A percentile compares a stretch with the other conserved stretches of the same genome.
phyloP scores from a whole-genome alignment of 176 grass and related monocot genomes.

The Microstegium vimineum region DNA sequence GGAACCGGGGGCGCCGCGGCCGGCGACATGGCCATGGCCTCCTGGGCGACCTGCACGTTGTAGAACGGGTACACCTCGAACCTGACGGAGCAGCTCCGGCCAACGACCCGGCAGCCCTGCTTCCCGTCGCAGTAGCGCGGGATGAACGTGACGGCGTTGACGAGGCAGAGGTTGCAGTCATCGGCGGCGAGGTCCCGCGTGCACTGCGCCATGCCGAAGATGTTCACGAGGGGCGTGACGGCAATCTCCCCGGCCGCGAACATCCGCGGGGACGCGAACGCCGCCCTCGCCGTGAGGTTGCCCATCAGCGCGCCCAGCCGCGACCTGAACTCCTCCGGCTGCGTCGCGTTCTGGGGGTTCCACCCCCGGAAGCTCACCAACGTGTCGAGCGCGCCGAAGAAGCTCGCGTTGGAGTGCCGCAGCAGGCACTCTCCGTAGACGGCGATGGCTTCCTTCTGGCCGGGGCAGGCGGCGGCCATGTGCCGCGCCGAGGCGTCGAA shows the following conservation, averaged over 20 bases:
- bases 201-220: slow-evolving; percentile 56
- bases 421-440: slow-evolving; percentile 32
- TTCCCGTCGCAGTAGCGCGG: background rate
- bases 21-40: slow-evolving; percentile 27
- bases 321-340: background rate
- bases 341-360: background rate
- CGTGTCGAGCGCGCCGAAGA: slow-evolving; percentile 19
- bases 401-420: slow-evolving; percentile 35
- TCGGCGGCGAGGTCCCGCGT: slow-evolving; percentile 42
- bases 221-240: background rate
- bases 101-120: background rate
- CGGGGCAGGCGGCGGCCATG: background rate
- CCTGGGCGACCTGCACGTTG: slow-evolving; percentile 10
- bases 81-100: slow-evolving; percentile 35
- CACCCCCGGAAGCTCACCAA: no score
- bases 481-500: background rate
- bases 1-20: background rate
- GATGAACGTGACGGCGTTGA: background rate
- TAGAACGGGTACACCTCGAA: slow-evolving; percentile 42
- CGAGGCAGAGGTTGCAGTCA: slow-evolving; percentile 32
- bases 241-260: slow-evolving; percentile 13
- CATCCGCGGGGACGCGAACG: slow-evolving; percentile 21
- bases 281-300: slow-evolving; percentile 13
- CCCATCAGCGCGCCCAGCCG: slow-evolving; percentile 25
- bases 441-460: background rate